phyloP scores from a whole-genome alignment of 495 filamentous ascomycete species.

The Penicillium taxi region DNA sequence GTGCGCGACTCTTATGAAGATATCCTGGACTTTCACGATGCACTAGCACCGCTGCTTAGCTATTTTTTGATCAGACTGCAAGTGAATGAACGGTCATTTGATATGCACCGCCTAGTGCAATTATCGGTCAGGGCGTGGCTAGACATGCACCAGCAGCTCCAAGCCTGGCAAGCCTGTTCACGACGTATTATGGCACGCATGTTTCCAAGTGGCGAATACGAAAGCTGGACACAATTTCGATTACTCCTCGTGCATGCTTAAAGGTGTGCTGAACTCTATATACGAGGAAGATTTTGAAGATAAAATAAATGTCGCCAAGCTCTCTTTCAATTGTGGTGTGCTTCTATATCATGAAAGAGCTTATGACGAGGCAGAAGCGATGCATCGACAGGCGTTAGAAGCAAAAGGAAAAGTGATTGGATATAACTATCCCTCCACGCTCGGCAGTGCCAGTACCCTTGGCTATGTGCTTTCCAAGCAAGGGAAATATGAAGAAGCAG shows the following conservation, averaged over 20 bases:
- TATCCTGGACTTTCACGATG: not conserved
- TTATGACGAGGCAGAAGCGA: too few species aligned
- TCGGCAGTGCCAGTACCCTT: too few species aligned
- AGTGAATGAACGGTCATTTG: not conserved
- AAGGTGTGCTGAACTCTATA: slow-evolving; percentile 25
- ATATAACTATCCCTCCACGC: too few species aligned
- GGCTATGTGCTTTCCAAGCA: too few species aligned
- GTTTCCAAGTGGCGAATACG: slow-evolving; percentile 28
- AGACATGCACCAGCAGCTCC: not conserved
- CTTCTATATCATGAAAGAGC: too few species aligned
- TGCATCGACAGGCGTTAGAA: too few species aligned
- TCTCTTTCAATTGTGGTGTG: too few species aligned
- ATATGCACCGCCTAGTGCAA: not conserved
- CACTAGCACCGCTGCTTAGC: not conserved
- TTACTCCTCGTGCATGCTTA: slow-evolving; percentile 27
- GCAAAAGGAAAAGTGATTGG: too few species aligned
- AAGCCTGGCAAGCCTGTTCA: not conserved
- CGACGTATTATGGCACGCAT: slow-evolving; percentile 21
- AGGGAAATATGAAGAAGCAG: too few species aligned
- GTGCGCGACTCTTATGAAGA: not conserved
- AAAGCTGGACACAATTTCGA: slow-evolving; percentile 27
- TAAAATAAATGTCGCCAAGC: too few species aligned
- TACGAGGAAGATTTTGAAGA: slow-evolving; percentile 33
- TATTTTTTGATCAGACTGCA: not conserved
- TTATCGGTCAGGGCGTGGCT: slow-evolving; percentile 1